Evolutionary conservation across 2,329 filamentous ascomycete species (phyloP).

Genomic region (Microcyclosporella mali): DNA sequence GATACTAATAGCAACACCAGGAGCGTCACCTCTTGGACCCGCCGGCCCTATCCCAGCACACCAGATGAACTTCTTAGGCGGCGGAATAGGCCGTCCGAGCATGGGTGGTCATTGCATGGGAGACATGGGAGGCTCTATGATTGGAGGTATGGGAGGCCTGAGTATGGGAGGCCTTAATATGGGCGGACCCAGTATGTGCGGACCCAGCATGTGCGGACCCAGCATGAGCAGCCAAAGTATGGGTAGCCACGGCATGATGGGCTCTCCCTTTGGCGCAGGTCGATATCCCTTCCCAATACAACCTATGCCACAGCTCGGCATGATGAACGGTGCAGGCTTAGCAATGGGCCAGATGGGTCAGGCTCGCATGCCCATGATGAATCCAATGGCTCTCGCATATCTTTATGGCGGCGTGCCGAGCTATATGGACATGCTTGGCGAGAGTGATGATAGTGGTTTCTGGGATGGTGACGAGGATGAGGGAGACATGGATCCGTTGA

Average conservation of each 20-base stretch:
- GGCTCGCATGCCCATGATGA: background rate
- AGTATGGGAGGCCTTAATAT: too few relatives aligned
- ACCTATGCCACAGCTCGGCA: conserved; percentile 6
- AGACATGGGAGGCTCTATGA: background rate
- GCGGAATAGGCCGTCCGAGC: background rate
- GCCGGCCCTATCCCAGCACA: conserved; percentile 13
- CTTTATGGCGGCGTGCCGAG: background rate
- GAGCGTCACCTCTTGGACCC: conserved; percentile 10
- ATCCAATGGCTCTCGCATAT: background rate
- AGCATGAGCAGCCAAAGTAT: background rate
- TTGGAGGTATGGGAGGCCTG: background rate
- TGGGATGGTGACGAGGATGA: conserved; percentile 12
- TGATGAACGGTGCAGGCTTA: background rate
- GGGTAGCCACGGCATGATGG: conserved; percentile 3
- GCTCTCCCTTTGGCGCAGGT: conserved; percentile 12
- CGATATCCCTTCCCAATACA: conserved; percentile 13
- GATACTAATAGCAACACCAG: conserved; percentile 4
- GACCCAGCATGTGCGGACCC: too few relatives aligned
- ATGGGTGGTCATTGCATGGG: conserved; percentile 3
- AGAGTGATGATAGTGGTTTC: conserved; percentile 4
- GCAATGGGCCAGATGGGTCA: background rate
- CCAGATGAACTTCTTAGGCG: conserved; percentile 16
- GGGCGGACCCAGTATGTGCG: too few relatives aligned
- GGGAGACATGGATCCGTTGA: background rate
- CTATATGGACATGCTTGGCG: background rate